These are phyloP conservation scores for Aschersonia sp. DNA, from an alignment of 2,329 filamentous ascomycete species.

Conservation along the genomic window DNA sequence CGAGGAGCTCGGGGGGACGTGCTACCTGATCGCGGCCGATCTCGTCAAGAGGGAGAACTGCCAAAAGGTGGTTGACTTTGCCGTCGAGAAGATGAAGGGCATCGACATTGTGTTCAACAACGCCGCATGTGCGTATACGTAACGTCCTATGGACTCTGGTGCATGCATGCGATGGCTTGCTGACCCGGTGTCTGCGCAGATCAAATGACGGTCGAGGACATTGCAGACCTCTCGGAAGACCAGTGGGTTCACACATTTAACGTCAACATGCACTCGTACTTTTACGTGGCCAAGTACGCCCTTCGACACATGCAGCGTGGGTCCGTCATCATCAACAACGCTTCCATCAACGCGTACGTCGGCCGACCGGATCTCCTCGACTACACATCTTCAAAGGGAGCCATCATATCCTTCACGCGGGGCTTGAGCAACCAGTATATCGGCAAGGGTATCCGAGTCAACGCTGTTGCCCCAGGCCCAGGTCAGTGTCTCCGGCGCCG, in stretches of 20 bases:
- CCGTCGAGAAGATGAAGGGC: constrained; percentile 47
- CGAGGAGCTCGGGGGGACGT: constrained; percentile 50
- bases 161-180: background rate
- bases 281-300: constrained; percentile 65
- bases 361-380: constrained; percentile 68
- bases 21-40: constrained; percentile 49
- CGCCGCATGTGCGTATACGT: constrained; percentile 44
- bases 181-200: constrained; percentile 7
- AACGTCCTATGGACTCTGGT: background rate
- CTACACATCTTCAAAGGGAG: constrained; percentile 69
- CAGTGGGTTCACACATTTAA: constrained; percentile 72
- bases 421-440: constrained; percentile 63
- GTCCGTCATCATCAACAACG: constrained; percentile 70
- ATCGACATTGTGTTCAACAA: constrained; percentile 69
- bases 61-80: constrained; percentile 49
- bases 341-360: constrained; percentile 71
- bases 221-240: constrained; percentile 56
- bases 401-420: constrained; percentile 66
- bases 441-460: constrained; percentile 58
- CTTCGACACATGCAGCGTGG: constrained; percentile 63
- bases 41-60: constrained; percentile 53
- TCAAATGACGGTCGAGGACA: constrained; percentile 51
- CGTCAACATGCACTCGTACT: constrained; percentile 71
- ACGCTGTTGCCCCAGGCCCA: constrained; percentile 62
- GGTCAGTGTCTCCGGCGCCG: constrained; percentile 8